Conservation (phyloP, 2,329 filamentous ascomycete genomes). For the Juglanconis juglandina region DNA sequence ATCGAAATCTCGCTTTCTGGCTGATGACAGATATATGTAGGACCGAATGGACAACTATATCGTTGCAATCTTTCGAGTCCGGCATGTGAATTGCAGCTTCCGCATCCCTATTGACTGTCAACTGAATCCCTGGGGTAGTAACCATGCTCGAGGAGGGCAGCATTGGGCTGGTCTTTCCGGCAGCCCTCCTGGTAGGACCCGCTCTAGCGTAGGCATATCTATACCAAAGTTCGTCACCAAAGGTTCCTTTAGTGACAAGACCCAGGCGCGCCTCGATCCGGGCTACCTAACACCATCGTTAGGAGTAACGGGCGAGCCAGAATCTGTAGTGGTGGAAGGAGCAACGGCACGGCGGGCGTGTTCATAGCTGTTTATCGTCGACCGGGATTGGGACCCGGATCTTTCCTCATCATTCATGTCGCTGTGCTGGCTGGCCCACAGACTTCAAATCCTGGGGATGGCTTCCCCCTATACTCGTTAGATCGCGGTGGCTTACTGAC, state of each 20-base stretch:
- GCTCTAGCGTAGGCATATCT: neutral
- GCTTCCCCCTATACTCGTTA: neutral
- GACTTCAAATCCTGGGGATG: neutral
- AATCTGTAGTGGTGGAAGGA: neutral
- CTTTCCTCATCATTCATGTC: no score
- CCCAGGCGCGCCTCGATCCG: neutral
- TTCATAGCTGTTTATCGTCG: no score
- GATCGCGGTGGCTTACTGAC: conserved; percentile 5
- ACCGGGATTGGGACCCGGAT: no score
- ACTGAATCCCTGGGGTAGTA: neutral
- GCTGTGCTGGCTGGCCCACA: no score
- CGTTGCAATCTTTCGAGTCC: neutral
- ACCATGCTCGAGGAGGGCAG: neutral
- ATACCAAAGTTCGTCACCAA: no score
- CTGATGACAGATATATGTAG: neutral
- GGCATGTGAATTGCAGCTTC: neutral
- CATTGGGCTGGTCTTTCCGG: no score
- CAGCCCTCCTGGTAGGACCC: neutral
- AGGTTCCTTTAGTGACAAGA: neutral
- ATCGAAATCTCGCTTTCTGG: neutral
- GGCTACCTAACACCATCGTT: neutral
- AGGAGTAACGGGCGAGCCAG: neutral
- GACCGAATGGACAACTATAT: neutral
- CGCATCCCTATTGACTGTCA: neutral
- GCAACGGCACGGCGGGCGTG: no score